Evolutionary conservation across 305 asterid species (phyloP).

Genomic region (Salvia sclarea): DNA sequence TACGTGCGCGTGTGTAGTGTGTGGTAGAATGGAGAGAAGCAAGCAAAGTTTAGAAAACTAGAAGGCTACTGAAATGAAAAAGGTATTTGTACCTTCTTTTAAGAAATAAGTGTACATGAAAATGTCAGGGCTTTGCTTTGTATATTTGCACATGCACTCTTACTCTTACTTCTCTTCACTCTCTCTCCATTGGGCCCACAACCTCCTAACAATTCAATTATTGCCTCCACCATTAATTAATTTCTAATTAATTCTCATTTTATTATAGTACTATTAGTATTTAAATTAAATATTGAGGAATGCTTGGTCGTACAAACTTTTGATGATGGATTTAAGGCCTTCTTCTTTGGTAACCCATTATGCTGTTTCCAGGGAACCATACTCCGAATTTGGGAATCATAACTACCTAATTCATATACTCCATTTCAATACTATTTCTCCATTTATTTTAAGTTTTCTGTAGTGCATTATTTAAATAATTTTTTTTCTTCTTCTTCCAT

Average conservation of each 20-base stretch:
- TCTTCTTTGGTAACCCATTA: conserved; percentile 17
- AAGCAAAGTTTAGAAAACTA: conserved; percentile 13
- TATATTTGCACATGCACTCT: conserved; percentile 31
- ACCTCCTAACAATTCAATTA: conserved; percentile 30
- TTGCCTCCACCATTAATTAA: conserved; percentile 13
- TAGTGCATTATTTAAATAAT: too few relatives aligned
- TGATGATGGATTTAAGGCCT: not conserved
- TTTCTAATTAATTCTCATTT: not conserved
- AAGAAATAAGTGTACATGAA: conserved; percentile 11
- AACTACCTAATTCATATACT: too few relatives aligned
- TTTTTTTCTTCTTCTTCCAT: too few relatives aligned
- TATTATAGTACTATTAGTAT: not conserved
- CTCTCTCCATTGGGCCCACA: conserved; percentile 27
- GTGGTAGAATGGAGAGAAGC: conserved; percentile 1
- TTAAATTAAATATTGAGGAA: not conserved
- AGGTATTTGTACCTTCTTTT: conserved; percentile 1
- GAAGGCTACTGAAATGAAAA: conserved; percentile 22
- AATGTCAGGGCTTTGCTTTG: not conserved
- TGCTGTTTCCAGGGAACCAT: conserved; percentile 4
- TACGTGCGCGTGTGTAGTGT: too few relatives aligned
- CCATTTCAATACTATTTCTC: too few relatives aligned
- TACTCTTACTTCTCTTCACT: conserved; percentile 13
- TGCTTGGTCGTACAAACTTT: not conserved
- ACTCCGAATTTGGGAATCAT: conserved; percentile 28
- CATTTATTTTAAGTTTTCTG: too few relatives aligned